These are phyloP conservation scores for Penicillium decumbens DNA, from an alignment of 2,329 filamentous ascomycete species.

Conservation along the genomic window DNA sequence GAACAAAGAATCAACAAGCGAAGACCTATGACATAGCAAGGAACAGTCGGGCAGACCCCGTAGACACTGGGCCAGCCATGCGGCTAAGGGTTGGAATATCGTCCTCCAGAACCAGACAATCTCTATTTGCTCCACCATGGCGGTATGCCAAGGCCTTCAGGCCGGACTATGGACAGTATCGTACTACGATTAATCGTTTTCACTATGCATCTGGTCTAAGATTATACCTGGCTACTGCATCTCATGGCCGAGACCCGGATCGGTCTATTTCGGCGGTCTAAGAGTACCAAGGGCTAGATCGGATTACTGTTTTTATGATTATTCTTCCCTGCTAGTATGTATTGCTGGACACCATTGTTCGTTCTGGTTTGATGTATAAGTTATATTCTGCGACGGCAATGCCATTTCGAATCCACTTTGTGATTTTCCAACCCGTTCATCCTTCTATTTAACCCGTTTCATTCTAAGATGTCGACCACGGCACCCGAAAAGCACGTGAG, in stretches of 20 bases:
- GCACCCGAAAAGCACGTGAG: conserved; percentile 33
- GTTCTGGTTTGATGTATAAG: not conserved
- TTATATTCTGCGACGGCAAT: conserved; percentile 8
- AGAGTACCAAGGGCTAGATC: conserved; percentile 2
- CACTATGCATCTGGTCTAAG: conserved; percentile 11
- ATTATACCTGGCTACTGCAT: conserved; percentile 10
- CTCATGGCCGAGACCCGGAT: conserved; percentile 16
- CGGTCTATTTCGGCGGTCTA: conserved; percentile 15
- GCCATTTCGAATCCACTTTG: conserved; percentile 6
- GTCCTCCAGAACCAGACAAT: conserved; percentile 3
- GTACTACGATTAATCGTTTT: conserved; percentile 5
- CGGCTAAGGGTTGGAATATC: conserved; percentile 14
- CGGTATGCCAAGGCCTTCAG: conserved; percentile 6
- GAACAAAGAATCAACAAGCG: conserved; percentile 7
- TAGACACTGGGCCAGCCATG: conserved; percentile 19
- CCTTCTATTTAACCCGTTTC: not conserved
- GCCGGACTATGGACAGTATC: conserved; percentile 5
- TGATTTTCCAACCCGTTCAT: not conserved
- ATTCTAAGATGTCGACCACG: conserved; percentile 2
- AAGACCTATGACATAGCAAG: conserved; percentile 14
- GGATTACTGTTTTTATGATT: not conserved
- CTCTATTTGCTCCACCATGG: conserved; percentile 10
- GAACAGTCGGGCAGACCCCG: conserved; percentile 15
- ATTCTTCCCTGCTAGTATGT: not conserved
- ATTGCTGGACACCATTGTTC: not conserved